Base-by-base conservation (phyloP, 2,329 filamentous ascomycete genomes). In the Epichloe gansuensis region DNA sequence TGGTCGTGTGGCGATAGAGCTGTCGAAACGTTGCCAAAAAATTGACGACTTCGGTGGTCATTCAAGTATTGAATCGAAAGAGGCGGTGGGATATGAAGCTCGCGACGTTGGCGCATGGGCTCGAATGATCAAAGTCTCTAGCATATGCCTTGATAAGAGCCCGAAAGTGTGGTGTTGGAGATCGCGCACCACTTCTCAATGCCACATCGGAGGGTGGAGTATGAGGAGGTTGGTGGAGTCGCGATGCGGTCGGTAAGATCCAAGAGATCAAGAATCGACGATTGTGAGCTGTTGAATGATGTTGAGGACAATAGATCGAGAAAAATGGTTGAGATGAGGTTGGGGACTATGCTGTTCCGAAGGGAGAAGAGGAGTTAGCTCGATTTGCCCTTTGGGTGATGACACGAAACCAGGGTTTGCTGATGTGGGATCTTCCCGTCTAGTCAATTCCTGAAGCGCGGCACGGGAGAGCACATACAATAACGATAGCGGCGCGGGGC, bases 21-120 rank as follows among this genome's bases (percentile, higher is more conserved):
- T 52, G 51, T 49, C 40, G 46, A 49, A 46, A 38, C n/a, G 21
- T 53, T 42, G 53, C 43, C 44, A 39, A 50, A 49, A 52, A 56
- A 54, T 55, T 48, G 55, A 54, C 45, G 54, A 54, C 51, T 52
- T 59, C 51, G 51, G 57, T 54, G 59, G 55, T 56, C 62, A 59
- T 59, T 65, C 60, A 65, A 59, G 63, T 60, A 55, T 60, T 60
- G 60, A 57, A 60, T 65, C 57, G 60, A 58, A 59, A 61, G 57
- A 61, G 64, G 57, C 59, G 63, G 63, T 52, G 60, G 58, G 54
- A 59, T 57, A 54, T 55, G 59, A 56, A 61, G 59, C 64, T 67
- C 66, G 65, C 64, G 65, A 65, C 63, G 65, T 68, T 64, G 63
- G 64, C 63, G 66, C 68, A 71, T 70, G 65, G 60, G 64, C 62